Percentiles rank a stretch among this genome's conserved stretches.
These are phyloP conservation scores for Cryptococcus hybrid DNA, from an alignment of 1,284 basidiomycete genomes.

Conservation along the genomic window DNA sequence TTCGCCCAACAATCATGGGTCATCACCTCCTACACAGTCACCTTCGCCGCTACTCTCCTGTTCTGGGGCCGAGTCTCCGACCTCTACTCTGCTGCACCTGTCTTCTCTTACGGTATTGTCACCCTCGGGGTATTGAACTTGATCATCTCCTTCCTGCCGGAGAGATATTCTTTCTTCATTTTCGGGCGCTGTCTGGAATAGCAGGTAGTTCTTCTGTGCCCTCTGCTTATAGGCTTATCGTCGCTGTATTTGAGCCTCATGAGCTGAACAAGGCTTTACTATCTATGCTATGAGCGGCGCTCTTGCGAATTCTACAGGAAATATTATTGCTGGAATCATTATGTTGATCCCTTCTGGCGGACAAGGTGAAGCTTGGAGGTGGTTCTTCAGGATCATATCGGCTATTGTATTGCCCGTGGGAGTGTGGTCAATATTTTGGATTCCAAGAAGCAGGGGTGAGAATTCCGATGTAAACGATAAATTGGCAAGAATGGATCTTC, in stretches of 20 bases:
- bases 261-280: conserved; percentile 26
- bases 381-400: conserved; percentile 47
- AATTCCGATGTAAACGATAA: conserved; percentile 12
- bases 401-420: conserved; percentile 16
- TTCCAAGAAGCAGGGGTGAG: conserved; percentile 18
- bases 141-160: conserved; percentile 31
- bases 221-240: conserved; percentile 32
- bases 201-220: conserved; percentile 30
- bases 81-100: conserved; percentile 29
- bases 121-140: conserved; percentile 25
- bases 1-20: conserved; percentile 24
- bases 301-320: conserved; percentile 17
- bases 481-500: conserved; percentile 26
- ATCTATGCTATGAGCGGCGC: conserved; percentile 23
- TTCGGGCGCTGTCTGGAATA: conserved; percentile 36
- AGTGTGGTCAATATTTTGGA: conserved; percentile 15
- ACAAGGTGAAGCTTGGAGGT: conserved; percentile 31
- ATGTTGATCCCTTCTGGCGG: conserved; percentile 34
- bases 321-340: conserved; percentile 25
- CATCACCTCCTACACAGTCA: conserved; percentile 31
- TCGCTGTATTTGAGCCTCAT: conserved; percentile 21
- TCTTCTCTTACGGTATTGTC: conserved; percentile 28
- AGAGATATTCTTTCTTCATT: conserved; percentile 31
- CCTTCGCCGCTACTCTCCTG: conserved; percentile 31
- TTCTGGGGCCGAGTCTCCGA: conserved; percentile 39